Conservation (phyloP, 176 grass and related monocot species). For the Echinochloa phyllopogon region DNA sequence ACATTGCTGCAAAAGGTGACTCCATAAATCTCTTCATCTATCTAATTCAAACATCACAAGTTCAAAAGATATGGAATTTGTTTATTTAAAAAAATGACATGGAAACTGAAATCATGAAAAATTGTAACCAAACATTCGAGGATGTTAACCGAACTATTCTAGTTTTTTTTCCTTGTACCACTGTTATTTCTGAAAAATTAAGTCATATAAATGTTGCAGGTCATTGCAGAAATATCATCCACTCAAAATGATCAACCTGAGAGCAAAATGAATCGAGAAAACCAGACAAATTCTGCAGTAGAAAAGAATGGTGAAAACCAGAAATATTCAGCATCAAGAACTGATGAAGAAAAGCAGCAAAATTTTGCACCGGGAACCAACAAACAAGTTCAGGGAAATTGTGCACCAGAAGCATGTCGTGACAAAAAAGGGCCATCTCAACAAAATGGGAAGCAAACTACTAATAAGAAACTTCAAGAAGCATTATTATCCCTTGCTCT, state of each 20-base stretch:
- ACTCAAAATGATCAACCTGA: background rate
- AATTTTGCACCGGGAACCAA: background rate
- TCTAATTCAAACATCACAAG: background rate
- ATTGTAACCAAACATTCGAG: background rate
- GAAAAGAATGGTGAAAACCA: background rate
- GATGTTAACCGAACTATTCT: background rate
- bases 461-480: background rate
- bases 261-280: background rate
- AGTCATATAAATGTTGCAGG: background rate
- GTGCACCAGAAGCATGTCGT: background rate
- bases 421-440: background rate
- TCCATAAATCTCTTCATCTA: background rate
- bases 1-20: constrained; percentile 19
- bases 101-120: background rate
- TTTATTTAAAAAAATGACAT: too few relatives aligned
- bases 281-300: background rate
- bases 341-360: background rate
- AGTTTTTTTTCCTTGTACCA: background rate
- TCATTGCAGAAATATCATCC: background rate
- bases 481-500: constrained; percentile 2
- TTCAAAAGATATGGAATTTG: background rate
- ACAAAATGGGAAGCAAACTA: background rate
- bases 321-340: background rate
- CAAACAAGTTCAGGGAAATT: too few relatives aligned
- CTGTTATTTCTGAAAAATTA: background rate